phyloP scores from a whole-genome alignment of 169 alveolate species.

The Plasmodium ovale region DNA sequence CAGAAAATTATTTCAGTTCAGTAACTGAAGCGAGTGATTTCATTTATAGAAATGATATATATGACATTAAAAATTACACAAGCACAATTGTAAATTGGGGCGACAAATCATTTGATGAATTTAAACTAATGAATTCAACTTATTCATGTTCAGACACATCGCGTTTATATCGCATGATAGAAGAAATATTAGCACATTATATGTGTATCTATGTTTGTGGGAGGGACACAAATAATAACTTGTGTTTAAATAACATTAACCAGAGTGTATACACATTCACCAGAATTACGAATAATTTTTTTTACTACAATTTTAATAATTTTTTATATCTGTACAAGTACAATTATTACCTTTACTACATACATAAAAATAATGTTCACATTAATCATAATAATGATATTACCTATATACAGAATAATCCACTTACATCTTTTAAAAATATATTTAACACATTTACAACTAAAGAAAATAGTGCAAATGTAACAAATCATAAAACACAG shows the following conservation, averaged over 20 bases:
- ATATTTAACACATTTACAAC: constrained; percentile 35
- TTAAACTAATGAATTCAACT: constrained; percentile 51
- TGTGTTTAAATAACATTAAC: constrained; percentile 55
- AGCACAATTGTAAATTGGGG: constrained; percentile 72
- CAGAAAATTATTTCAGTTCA: constrained; percentile 49
- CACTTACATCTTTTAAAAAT: constrained; percentile 64
- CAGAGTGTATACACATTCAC: constrained; percentile 67
- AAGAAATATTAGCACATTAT: constrained; percentile 69
- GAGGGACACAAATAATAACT: constrained; percentile 71
- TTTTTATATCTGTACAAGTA: constrained; percentile 57
- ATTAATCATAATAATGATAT: constrained; percentile 60
- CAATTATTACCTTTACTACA: constrained; percentile 63
- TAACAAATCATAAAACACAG: constrained; percentile 33
- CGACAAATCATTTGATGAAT: constrained; percentile 73
- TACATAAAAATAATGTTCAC: constrained; percentile 62
- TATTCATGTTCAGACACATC: constrained; percentile 71
- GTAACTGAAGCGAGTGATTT: constrained; percentile 32
- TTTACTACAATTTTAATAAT: constrained; percentile 64
- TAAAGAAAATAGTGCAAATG: constrained; percentile 24
- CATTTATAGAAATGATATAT: constrained; percentile 62
- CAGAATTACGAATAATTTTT: constrained; percentile 46
- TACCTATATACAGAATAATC: constrained; percentile 46
- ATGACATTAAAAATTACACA: constrained; percentile 67
- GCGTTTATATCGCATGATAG: constrained; percentile 56
- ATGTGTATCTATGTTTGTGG: constrained; percentile 75